Conservation (phyloP, 306 rosid species). For the Lathyrus oleraceus region DNA sequence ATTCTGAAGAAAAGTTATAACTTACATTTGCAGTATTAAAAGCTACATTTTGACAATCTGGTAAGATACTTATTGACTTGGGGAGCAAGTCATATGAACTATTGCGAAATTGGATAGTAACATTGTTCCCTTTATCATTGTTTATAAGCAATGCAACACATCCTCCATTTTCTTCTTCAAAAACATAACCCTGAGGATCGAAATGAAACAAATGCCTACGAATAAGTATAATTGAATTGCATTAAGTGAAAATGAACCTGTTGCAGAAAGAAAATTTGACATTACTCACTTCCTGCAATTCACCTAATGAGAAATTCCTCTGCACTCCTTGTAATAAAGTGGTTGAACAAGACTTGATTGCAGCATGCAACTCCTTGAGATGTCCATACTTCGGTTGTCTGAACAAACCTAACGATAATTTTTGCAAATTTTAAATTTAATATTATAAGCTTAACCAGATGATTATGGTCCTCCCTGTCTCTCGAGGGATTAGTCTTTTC, state of each 20-base stretch:
- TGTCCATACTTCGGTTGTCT: constrained; percentile 82
- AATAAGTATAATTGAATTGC: not conserved
- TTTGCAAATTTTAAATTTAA: constrained; percentile 9
- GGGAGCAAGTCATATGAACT: constrained; percentile 50
- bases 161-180: constrained; percentile 51
- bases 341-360: constrained; percentile 58
- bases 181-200: constrained; percentile 51
- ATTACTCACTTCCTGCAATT: constrained; percentile 46
- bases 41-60: constrained; percentile 56
- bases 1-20: not conserved
- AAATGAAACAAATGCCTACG: not conserved
- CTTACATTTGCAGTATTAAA: constrained; percentile 68
- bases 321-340: constrained; percentile 56
- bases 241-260: not conserved
- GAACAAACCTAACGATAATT: constrained; percentile 50
- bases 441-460: too few species aligned
- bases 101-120: constrained; percentile 54
- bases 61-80: constrained; percentile 67
- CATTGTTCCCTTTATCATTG: constrained; percentile 33
- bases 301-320: constrained; percentile 59
- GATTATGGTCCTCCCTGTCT: too few species aligned
- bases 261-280: constrained; percentile 16
- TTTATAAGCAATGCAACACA: constrained; percentile 73
- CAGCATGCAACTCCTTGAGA: constrained; percentile 61
- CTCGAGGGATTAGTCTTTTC: too few species aligned